Conservation (phyloP, 768 basidiomycete genomes). For the Mycena venus region DNA sequence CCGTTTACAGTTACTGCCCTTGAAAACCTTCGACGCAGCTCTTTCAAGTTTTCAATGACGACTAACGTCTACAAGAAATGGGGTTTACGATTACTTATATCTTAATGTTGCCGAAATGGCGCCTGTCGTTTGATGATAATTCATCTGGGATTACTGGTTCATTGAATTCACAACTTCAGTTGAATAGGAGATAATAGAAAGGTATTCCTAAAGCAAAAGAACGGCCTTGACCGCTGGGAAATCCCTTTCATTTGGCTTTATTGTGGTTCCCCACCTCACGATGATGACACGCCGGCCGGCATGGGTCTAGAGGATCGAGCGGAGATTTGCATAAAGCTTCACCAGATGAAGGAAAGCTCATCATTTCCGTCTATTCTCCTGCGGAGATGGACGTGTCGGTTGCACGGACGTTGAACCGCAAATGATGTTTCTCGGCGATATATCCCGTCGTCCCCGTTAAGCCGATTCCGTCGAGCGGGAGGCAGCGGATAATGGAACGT, state of each 20-base stretch:
- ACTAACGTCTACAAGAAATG: no score
- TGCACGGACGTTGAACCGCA: constrained; percentile 43
- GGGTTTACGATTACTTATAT: no score
- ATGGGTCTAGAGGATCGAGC: background rate
- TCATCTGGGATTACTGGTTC: no score
- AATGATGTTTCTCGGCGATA: constrained; percentile 50
- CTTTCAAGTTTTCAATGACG: no score
- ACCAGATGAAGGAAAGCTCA: constrained; percentile 42
- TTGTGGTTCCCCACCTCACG: background rate
- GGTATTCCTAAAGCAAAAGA: no score
- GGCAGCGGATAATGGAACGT: constrained; percentile 49
- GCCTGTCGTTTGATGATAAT: no score
- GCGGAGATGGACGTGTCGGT: constrained; percentile 41
- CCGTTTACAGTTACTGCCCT: background rate
- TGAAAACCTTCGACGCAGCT: background rate
- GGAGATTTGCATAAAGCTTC: background rate
- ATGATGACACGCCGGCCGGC: background rate
- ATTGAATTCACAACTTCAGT: no score
- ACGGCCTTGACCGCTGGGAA: no score
- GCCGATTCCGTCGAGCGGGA: background rate
- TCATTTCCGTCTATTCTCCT: constrained; percentile 52
- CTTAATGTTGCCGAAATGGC: no score
- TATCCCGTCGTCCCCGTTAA: constrained; percentile 50
- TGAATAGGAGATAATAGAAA: no score
- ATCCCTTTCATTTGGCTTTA: no score